phyloP scores from a whole-genome alignment of 495 filamentous ascomycete genomes.

The Penicillium lagena region DNA sequence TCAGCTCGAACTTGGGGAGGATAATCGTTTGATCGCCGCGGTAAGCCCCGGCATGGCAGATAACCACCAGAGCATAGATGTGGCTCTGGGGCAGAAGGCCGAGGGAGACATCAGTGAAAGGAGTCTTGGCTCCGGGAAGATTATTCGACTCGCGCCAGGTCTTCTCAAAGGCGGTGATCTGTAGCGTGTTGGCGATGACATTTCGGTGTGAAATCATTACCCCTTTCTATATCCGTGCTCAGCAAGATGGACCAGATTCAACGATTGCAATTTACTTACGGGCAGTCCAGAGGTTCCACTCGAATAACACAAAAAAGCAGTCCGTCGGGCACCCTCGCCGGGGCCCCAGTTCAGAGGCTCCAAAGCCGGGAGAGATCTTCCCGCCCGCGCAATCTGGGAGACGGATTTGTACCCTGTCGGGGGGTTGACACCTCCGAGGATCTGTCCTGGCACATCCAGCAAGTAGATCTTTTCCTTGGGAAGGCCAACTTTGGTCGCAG shows the following conservation, averaged over 20 bases:
- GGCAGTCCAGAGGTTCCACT: slow-evolving; percentile 85
- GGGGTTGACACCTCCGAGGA: slow-evolving; percentile 37
- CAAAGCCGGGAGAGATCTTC: slow-evolving; percentile 53
- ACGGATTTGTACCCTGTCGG: slow-evolving; percentile 61
- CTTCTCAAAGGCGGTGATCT: slow-evolving; percentile 53
- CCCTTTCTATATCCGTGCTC: slow-evolving; percentile 59
- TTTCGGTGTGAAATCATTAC: slow-evolving; percentile 90
- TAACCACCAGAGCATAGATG: slow-evolving; percentile 79
- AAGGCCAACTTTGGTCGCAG: slow-evolving; percentile 59
- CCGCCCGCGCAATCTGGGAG: slow-evolving; percentile 59
- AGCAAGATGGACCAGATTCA: not conserved
- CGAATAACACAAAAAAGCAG: slow-evolving; percentile 84
- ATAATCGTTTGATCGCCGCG: slow-evolving; percentile 73
- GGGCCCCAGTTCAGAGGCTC: slow-evolving; percentile 62
- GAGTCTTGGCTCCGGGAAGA: slow-evolving; percentile 23
- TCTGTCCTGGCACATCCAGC: slow-evolving; percentile 55
- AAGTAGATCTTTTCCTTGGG: slow-evolving; percentile 69
- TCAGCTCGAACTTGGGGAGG: slow-evolving; percentile 81
- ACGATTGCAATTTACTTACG: slow-evolving; percentile 35
- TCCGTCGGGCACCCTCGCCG: slow-evolving; percentile 69
- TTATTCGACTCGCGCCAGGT: slow-evolving; percentile 30
- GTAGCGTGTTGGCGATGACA: slow-evolving; percentile 77
- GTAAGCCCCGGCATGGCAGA: slow-evolving; percentile 61
- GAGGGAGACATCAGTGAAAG: slow-evolving; percentile 53
- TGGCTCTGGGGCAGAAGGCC: slow-evolving; percentile 80